Conservation (phyloP, 768 basidiomycete genomes). For the Omphalotus guepiniiformis region DNA sequence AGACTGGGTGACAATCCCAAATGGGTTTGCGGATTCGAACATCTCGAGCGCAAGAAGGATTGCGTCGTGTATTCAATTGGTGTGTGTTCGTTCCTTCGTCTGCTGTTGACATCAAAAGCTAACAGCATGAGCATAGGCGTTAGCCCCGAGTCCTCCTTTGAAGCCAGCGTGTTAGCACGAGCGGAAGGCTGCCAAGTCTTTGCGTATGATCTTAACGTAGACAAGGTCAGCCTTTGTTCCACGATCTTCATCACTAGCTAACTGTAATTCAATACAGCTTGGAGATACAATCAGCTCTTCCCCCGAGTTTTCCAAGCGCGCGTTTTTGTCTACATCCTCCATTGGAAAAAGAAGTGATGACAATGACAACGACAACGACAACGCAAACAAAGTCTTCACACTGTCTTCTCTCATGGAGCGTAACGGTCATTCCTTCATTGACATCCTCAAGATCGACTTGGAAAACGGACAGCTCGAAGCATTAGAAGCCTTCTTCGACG, state of each 20-base stretch:
- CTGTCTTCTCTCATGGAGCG: slow-evolving; percentile 37
- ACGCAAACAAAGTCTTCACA: slow-evolving; percentile 35
- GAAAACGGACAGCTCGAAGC: slow-evolving; percentile 47
- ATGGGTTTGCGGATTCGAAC: slow-evolving; percentile 43
- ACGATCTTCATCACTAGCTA: neutral
- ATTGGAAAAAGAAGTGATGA: too few relatives aligned
- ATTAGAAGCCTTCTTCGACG: slow-evolving; percentile 31
- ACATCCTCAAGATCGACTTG: slow-evolving; percentile 29
- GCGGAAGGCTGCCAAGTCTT: slow-evolving; percentile 28
- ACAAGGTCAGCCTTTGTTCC: neutral
- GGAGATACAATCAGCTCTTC: neutral
- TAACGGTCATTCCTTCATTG: slow-evolving; percentile 28
- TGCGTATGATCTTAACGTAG: neutral
- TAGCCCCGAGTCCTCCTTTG: slow-evolving; percentile 41
- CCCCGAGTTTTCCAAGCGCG: neutral
- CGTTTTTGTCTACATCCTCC: neutral
- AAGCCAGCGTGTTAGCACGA: slow-evolving; percentile 39
- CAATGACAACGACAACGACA: slow-evolving; percentile 26
- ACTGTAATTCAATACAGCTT: neutral
- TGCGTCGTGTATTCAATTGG: slow-evolving; percentile 43
- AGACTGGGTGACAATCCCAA: slow-evolving; percentile 45
- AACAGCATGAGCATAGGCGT: slow-evolving; percentile 16
- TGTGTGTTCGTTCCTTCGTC: slow-evolving; percentile 16
- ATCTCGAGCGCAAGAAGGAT: slow-evolving; percentile 31
- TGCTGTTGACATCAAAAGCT: neutral